Conservation (phyloP, 2,329 filamentous ascomycete genomes). For the Ilyonectria mors-panacis region DNA sequence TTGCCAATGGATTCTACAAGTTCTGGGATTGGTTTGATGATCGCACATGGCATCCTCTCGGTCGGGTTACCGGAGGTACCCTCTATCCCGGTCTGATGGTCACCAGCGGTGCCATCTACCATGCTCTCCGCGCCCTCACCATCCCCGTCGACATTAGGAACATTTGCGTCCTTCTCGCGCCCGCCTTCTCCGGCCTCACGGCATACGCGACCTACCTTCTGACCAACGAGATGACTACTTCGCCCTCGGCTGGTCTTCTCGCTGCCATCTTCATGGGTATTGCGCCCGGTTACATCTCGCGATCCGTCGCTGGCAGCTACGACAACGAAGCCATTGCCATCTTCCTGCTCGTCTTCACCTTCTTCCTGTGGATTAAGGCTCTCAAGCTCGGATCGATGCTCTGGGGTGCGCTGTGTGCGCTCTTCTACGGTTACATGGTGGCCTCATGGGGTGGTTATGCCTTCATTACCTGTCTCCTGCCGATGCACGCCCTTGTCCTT, state of each 20-base stretch:
- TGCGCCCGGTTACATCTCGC: constrained; percentile 95
- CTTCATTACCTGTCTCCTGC: constrained; percentile 98
- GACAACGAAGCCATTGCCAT: constrained; percentile 99
- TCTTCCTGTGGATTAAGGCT: constrained; percentile 99
- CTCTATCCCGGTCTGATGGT: constrained; percentile 99
- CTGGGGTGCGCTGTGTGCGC: constrained; percentile 93
- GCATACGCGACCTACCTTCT: constrained; percentile 94
- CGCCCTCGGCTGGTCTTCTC: constrained; percentile 92
- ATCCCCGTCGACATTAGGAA: constrained; percentile 98
- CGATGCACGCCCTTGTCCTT: constrained; percentile 92
- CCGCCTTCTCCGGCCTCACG: constrained; percentile 93
- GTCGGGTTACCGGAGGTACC: constrained; percentile 98
- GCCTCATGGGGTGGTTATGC: constrained; percentile 99
- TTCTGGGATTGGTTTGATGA: constrained; percentile 99
- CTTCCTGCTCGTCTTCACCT: constrained; percentile 98
- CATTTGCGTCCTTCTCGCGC: constrained; percentile 96
- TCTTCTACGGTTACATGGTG: constrained; percentile 99
- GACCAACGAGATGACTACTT: constrained; percentile 97
- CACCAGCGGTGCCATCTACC: constrained; percentile 97
- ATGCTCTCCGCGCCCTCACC: constrained; percentile 88
- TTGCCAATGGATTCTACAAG: constrained; percentile 96
- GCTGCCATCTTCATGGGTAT: constrained; percentile 98
- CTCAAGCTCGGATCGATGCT: constrained; percentile 96
- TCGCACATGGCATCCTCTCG: constrained; percentile 99
- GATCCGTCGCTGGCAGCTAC: constrained; percentile 97